Conservation (phyloP, 2,329 filamentous ascomycete genomes). For the Endocalyx cinctus region DNA sequence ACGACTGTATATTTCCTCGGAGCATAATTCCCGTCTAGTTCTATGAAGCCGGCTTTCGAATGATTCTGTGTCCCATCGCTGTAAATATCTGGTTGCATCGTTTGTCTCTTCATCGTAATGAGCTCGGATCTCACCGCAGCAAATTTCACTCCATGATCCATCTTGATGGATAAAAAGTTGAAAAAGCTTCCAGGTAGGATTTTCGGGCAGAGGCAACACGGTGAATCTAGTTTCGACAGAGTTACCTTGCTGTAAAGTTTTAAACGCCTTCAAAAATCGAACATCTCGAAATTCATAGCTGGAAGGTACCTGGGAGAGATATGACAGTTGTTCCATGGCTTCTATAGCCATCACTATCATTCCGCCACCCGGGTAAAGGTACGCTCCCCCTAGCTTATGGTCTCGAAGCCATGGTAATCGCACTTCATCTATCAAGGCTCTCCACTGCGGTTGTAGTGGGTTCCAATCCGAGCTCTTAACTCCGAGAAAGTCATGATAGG, state of each 20-base stretch:
- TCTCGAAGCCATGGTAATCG: not conserved
- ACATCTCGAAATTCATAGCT: conserved; percentile 1
- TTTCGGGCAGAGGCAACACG: not conserved
- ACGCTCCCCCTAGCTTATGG: not conserved
- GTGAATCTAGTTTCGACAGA: not conserved
- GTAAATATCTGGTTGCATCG: not conserved
- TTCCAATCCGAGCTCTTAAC: too few species aligned
- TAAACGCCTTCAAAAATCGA: not conserved
- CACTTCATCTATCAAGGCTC: too few species aligned
- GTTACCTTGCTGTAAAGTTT: not conserved
- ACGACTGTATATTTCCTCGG: not conserved
- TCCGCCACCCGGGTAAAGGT: not conserved
- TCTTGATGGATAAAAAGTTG: not conserved
- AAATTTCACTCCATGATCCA: not conserved
- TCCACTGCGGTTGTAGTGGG: too few species aligned
- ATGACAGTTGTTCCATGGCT: not conserved
- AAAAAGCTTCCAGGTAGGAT: not conserved
- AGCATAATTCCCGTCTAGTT: not conserved
- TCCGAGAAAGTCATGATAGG: too few species aligned
- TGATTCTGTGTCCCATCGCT: not conserved
- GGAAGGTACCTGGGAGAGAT: not conserved
- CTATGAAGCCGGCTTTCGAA: not conserved
- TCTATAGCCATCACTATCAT: not conserved
- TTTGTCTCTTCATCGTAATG: not conserved
- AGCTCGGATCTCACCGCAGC: not conserved